Base-by-base conservation (phyloP, 768 basidiomycete genomes). In the Daedalea quercina region DNA sequence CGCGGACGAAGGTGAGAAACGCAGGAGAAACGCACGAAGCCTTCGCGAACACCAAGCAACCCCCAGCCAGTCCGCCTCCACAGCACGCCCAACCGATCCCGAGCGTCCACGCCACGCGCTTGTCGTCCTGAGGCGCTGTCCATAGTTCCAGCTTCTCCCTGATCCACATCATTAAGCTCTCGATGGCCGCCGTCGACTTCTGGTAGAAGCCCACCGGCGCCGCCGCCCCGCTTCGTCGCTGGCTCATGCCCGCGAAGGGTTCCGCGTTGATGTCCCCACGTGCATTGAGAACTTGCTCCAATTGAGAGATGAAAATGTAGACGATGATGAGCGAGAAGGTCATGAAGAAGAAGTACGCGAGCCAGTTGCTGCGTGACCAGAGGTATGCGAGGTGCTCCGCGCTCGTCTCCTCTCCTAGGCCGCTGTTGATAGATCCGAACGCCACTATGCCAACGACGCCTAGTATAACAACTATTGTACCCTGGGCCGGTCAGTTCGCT, bases 61-160 rank as follows among this genome's bases (percentile, higher is more conserved):
- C 84, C 4, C 94, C 95, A 6, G 92, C 91, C 35, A 98, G 73
- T 33, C 91, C 87, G 12, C 94, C 94, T 31, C 94, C 94, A 51
- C 84, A 84, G 56, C 93, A 93, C 2, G 92, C 89, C 95, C 94
- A 97, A 1, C 85, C 86, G 47, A 98, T 91, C 13, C 94, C 94
- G 43, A 94, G 76, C 24, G 89, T 84, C 90, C 93, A 96, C 7
- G 87, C 86, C 40, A 98, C 74, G 50, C 84, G 84, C 59, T 80
- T 87, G 63, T 98, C 94, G 63, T 87, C 87, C 62, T 85, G 87
- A 12, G 84, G 75, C 25, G 80, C 84, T 8, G 85, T 86, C 85
- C 88, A 87, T 1, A 67, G 59, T 63, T 94, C 91, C 47, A 94
- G 69, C 62, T 75, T 74, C 56, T 82, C 79, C 23, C 75, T 77